Evolutionary conservation across 257 asterid genomes (phyloP).

Genomic region (Buddleja alternifolia): DNA sequence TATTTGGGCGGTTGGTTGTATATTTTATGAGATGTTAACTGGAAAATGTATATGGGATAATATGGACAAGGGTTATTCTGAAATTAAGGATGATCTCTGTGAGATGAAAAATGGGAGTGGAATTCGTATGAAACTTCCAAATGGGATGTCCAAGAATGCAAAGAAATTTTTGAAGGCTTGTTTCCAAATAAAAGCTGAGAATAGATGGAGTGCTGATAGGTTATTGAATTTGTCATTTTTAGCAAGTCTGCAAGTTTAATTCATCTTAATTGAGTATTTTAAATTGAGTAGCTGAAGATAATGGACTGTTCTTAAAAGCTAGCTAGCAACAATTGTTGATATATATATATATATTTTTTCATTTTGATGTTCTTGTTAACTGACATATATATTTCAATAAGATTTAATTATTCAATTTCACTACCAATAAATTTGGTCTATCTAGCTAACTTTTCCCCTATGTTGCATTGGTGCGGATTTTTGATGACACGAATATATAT

Average conservation of each 20-base stretch:
- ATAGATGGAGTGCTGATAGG: constrained; percentile 1
- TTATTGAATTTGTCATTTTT: not conserved
- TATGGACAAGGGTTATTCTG: not conserved
- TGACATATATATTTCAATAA: no score
- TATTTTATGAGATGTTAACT: not conserved
- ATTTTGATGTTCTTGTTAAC: no score
- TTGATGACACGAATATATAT: no score
- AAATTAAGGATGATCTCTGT: not conserved
- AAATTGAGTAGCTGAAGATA: no score
- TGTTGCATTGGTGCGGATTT: no score
- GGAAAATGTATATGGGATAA: not conserved
- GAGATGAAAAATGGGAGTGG: not conserved
- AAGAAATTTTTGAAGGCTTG: not conserved
- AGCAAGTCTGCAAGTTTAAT: not conserved
- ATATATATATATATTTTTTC: no score
- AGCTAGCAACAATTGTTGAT: no score
- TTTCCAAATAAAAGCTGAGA: not conserved
- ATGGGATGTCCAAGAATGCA: not conserved
- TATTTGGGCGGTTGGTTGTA: not conserved
- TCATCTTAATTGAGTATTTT: no score
- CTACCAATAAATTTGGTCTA: no score
- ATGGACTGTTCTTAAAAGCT: no score
- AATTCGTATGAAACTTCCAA: not conserved
- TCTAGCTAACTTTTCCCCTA: no score
- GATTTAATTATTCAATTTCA: no score